Evolutionary conservation across 2,329 filamentous ascomycete genomes (phyloP).

Genomic region (Penicillium sp.): DNA sequence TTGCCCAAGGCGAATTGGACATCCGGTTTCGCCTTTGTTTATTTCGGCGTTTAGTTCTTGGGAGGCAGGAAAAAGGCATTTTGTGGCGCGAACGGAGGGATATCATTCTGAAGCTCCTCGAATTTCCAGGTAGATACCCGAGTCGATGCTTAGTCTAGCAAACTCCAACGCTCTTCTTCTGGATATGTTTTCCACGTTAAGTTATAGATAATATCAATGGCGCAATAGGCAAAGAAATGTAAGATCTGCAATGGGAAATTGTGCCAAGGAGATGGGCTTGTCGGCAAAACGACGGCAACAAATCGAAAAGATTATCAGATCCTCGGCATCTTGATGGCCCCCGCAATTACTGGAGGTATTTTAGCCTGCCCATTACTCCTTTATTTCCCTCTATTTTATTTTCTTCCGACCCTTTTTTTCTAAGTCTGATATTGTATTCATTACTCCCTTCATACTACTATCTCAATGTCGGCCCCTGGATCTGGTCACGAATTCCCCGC

Average conservation of each 20-base stretch:
- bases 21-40: slow-evolving; percentile 36
- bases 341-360: slow-evolving; percentile 23
- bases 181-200: slow-evolving; percentile 6
- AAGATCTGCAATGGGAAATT: slow-evolving; percentile 1
- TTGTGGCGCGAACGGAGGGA: slow-evolving; percentile 43
- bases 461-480: slow-evolving; percentile 52
- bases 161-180: slow-evolving; percentile 37
- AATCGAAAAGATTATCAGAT: slow-evolving; percentile 26
- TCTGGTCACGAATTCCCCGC: slow-evolving; percentile 77
- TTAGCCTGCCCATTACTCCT: slow-evolving; percentile 13
- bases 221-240: no score
- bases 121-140: slow-evolving; percentile 51
- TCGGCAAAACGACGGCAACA: slow-evolving; percentile 20
- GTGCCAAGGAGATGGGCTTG: slow-evolving; percentile 13
- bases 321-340: slow-evolving; percentile 22
- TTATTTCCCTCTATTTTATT: slow-evolving; percentile 3
- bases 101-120: slow-evolving; percentile 49
- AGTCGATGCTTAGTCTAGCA: slow-evolving; percentile 50
- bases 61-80: slow-evolving; percentile 42
- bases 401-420: background rate
- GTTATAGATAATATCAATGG: background rate
- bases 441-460: slow-evolving; percentile 9
- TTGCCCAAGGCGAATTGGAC: slow-evolving; percentile 26
- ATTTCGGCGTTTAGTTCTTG: slow-evolving; percentile 28
- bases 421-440: background rate